phyloP scores from a whole-genome alignment of 2,329 filamentous ascomycete species.

The Didymella arachidicola region DNA sequence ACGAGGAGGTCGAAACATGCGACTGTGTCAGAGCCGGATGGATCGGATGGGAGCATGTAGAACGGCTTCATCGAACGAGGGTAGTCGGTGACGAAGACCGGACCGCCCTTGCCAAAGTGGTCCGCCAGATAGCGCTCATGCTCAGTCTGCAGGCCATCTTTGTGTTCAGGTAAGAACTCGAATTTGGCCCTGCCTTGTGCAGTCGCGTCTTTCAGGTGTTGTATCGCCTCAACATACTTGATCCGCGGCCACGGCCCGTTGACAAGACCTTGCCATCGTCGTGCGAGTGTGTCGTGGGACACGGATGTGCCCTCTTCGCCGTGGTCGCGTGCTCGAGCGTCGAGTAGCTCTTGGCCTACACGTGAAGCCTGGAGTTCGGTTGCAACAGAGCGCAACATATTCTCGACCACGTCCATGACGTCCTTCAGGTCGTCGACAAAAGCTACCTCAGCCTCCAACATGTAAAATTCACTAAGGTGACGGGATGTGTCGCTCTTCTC shows the following conservation, averaged over 20 bases:
- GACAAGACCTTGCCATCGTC: constrained; percentile 75
- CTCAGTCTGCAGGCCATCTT: constrained; percentile 81
- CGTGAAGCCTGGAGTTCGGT: constrained; percentile 58
- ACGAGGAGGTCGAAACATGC: constrained; percentile 92
- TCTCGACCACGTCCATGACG: constrained; percentile 82
- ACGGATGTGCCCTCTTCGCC: constrained; percentile 47
- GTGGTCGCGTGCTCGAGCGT: constrained; percentile 49
- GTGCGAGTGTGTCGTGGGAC: constrained; percentile 62
- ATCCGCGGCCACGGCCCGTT: constrained; percentile 83
- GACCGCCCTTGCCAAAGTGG: constrained; percentile 67
- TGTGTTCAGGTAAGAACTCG: constrained; percentile 73
- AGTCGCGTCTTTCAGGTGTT: constrained; percentile 68
- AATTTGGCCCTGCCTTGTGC: constrained; percentile 64
- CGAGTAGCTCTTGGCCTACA: constrained; percentile 64
- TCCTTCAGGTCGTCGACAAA: constrained; percentile 74
- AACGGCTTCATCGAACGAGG: constrained; percentile 91
- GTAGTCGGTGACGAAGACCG: constrained; percentile 93
- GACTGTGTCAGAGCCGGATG: constrained; percentile 58
- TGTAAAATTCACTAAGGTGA: constrained; percentile 97
- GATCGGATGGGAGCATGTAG: constrained; percentile 72
- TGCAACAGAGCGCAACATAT: constrained; percentile 71
- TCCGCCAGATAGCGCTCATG: constrained; percentile 89
- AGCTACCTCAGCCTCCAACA: constrained; percentile 91
- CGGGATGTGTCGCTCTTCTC: constrained; percentile 85
- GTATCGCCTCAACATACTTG: constrained; percentile 81